Evolutionary conservation across 2,329 filamentous ascomycete species (phyloP).

Genomic region (Ascocoryne sarcoides): DNA sequence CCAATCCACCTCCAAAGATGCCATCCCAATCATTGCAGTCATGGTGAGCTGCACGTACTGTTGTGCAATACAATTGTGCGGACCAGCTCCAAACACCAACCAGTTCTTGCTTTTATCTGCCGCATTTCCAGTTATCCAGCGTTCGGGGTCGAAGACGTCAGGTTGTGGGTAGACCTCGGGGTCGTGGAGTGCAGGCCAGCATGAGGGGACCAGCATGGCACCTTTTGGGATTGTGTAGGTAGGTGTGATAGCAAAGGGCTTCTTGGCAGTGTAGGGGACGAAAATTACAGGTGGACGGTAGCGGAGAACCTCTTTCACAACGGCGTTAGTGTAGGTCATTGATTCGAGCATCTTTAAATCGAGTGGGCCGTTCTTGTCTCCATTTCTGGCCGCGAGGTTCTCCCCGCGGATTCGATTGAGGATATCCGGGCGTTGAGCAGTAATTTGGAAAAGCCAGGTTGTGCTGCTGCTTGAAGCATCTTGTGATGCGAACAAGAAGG

Average conservation of each 20-base stretch:
- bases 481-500: conserved; percentile 45
- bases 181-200: conserved; percentile 43
- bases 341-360: conserved; percentile 40
- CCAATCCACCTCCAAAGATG: conserved; percentile 41
- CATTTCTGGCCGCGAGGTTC: conserved; percentile 34
- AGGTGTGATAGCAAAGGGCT: conserved; percentile 38
- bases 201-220: conserved; percentile 41
- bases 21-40: conserved; percentile 45
- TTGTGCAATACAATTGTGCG: conserved; percentile 42
- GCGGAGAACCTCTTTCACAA: conserved; percentile 45
- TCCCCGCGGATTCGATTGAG: conserved; percentile 38
- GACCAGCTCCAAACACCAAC: conserved; percentile 43
- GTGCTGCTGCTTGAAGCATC: conserved; percentile 45
- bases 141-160: conserved; percentile 40
- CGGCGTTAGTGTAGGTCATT: conserved; percentile 42
- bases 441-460: conserved; percentile 43
- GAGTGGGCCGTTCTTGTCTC: conserved; percentile 32
- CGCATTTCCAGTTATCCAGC: conserved; percentile 44
- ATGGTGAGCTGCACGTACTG: conserved; percentile 42
- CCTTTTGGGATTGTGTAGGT: conserved; percentile 42
- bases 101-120: conserved; percentile 43
- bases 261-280: conserved; percentile 42
- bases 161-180: conserved; percentile 39
- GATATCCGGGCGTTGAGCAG: conserved; percentile 42
- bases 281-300: conserved; percentile 45